Base-by-base conservation (phyloP, 345 rosid genomes). In the Aegle marmelos region DNA sequence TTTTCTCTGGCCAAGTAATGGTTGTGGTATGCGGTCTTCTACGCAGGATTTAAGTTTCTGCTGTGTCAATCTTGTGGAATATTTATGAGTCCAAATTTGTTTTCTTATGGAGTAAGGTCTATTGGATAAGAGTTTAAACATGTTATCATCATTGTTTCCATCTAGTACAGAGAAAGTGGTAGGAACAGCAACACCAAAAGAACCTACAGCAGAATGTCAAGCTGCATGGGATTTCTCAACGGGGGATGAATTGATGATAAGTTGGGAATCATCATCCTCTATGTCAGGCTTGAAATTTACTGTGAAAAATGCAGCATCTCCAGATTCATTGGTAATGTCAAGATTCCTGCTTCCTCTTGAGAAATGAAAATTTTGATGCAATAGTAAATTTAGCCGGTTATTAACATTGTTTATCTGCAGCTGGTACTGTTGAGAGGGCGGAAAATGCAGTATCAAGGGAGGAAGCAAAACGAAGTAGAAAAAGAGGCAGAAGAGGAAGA, bases 101-200 rank as follows among this genome's bases (percentile, higher is more conserved):
- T 41, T 45, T 45, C 17, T 45, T 45, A 45, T 3, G 50, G 16
- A 45, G 5, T 13, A 45, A 45, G 1, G 50, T 45, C 5, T 45
- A 45, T 13, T 45, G 58, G 22, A 48, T 70, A 37, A 45, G 31
- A 65, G 34, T 77, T 73, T 59, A 25, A 80, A 64, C 78, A 80
- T 82, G 56, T 48, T 70, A 30, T 48, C 58, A 39, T 74, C 82
- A 76, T 76, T 86, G 77, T 79, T 87, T 63, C 81, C 79, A 82
- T 89, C 93, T 91, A 92, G 93, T 90, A 76, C 95, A 95, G 98
- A 76, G 87, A 92, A 93, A 88, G 90, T 92, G 73, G 94, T 92
- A 66, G 98, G 90, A 85, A 92, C 94, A 28, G 97, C 90, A 21
- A 87, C 76, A 54, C 98, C 96, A 7, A 92, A 86, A 83, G 90